These are phyloP conservation scores for Bruguiera hainesii DNA, from an alignment of 441 rosid species.

Conservation along the genomic window DNA sequence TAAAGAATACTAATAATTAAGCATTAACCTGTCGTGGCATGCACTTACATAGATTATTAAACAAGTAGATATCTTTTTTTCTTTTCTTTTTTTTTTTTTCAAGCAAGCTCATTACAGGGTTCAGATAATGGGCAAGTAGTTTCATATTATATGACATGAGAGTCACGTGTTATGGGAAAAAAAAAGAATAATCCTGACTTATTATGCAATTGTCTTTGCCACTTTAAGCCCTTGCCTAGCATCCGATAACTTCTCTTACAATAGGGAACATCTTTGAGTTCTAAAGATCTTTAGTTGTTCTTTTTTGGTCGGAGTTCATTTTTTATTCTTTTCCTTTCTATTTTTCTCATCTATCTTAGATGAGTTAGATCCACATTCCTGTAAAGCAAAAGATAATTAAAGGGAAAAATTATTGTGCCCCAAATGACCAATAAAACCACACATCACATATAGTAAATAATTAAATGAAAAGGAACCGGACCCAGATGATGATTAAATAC, in stretches of 20 bases:
- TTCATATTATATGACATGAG: slow-evolving; percentile 4
- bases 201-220: neutral
- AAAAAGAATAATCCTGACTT: neutral
- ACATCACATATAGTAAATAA: slow-evolving; percentile 1
- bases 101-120: slow-evolving; percentile 7
- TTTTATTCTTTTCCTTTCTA: neutral
- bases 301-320: slow-evolving; percentile 22
- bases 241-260: slow-evolving; percentile 22
- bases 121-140: neutral
- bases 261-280: slow-evolving; percentile 18
- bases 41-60: neutral
- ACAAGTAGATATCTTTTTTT: neutral
- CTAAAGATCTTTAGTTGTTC: neutral
- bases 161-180: slow-evolving; percentile 25
- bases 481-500: slow-evolving; percentile 9
- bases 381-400: slow-evolving; percentile 3
- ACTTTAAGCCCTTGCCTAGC: neutral
- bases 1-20: neutral
- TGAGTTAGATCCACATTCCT: neutral
- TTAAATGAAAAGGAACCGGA: neutral
- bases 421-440: slow-evolving; percentile 14
- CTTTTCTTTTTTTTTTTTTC: too few species aligned
- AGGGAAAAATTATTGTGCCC: neutral
- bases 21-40: slow-evolving; percentile 2
- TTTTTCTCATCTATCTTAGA: neutral